phyloP scores from a whole-genome alignment of 257 asterid genomes.

The Craterostigma plantagineum region DNA sequence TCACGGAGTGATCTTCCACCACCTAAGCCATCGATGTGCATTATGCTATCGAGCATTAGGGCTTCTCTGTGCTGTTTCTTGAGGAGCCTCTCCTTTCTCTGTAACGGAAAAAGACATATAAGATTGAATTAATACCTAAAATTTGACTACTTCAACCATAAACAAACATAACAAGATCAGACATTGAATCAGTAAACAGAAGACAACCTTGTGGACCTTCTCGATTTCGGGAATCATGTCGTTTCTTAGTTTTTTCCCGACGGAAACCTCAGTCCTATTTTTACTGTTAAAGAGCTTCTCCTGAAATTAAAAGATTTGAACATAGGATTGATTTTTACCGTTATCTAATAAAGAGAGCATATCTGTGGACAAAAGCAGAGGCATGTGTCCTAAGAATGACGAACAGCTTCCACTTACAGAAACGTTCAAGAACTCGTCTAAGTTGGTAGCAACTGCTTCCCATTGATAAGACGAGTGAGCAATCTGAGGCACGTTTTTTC shows the following conservation, averaged over 20 bases:
- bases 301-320: constrained; percentile 20
- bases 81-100: constrained; percentile 75
- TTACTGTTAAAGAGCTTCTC: constrained; percentile 77
- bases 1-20: constrained; percentile 85
- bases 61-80: constrained; percentile 93
- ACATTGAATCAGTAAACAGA: constrained; percentile 9
- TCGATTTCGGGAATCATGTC: constrained; percentile 87
- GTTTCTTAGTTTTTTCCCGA: constrained; percentile 81
- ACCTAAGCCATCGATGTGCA: constrained; percentile 54
- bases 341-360: neutral
- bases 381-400: neutral
- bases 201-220: constrained; percentile 74
- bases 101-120: constrained; percentile 9
- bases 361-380: neutral
- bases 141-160: neutral
- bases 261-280: constrained; percentile 73
- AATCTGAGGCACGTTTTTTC: constrained; percentile 53
- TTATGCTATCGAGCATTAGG: constrained; percentile 72
- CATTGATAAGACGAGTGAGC: constrained; percentile 74
- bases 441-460: constrained; percentile 90
- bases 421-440: constrained; percentile 76
- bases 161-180: neutral
- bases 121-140: neutral
- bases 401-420: constrained; percentile 44
- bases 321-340: neutral